A percentile compares a stretch with the other conserved stretches of the same genome.
phyloP scores from a whole-genome alignment of 768 basidiomycete species.

The Mycena galericulata region DNA sequence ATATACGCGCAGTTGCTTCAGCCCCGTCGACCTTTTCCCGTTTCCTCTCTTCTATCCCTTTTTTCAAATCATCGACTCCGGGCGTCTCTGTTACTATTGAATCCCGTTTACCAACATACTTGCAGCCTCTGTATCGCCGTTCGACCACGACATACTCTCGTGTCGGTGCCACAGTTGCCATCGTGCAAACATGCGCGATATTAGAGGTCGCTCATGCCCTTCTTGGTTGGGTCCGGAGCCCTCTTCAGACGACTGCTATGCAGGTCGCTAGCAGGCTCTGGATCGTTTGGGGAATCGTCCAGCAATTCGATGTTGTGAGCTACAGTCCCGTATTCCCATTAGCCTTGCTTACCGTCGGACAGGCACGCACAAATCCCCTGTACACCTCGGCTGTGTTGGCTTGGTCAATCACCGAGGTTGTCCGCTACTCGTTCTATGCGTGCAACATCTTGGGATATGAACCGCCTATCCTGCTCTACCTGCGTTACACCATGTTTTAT shows the following conservation, averaged over 20 bases:
- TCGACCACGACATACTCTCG: constrained; percentile 70
- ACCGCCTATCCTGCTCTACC: constrained; percentile 65
- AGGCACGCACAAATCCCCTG: constrained; percentile 80
- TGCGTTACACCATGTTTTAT: constrained; percentile 95
- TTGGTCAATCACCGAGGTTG: constrained; percentile 92
- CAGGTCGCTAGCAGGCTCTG: constrained; percentile 88
- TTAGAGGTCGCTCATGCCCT: constrained; percentile 88
- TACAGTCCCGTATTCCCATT: not conserved
- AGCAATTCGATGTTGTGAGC: constrained; percentile 71
- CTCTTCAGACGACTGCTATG: constrained; percentile 76
- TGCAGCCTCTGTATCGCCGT: constrained; percentile 61
- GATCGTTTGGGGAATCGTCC: constrained; percentile 87
- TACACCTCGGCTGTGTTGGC: constrained; percentile 94
- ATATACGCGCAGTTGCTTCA: constrained; percentile 38
- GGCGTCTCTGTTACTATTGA: constrained; percentile 43
- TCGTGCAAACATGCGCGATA: constrained; percentile 86
- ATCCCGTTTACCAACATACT: constrained; percentile 50
- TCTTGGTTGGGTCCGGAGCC: constrained; percentile 83
- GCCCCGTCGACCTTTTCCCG: constrained; percentile 54
- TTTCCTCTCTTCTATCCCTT: constrained; percentile 50
- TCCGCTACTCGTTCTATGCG: constrained; percentile 93
- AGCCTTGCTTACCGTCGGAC: constrained; percentile 13
- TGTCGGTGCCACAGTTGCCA: constrained; percentile 69
- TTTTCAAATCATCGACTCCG: constrained; percentile 46
- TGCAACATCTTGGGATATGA: constrained; percentile 69